Evolutionary conservation across 2,329 filamentous ascomycete species (phyloP).

Genomic region (Orbilia ellipsospora): DNA sequence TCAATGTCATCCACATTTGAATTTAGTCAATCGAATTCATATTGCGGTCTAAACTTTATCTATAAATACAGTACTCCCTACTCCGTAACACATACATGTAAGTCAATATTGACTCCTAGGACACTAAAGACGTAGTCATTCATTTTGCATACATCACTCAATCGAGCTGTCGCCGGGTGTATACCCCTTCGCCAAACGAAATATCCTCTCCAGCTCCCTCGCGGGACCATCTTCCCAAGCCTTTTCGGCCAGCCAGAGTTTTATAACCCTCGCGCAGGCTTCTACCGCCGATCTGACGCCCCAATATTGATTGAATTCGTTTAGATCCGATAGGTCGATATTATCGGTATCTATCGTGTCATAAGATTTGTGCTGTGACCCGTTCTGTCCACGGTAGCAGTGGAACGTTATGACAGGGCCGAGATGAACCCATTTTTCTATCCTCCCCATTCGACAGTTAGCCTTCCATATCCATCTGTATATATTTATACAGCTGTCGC

Average conservation of each 20-base stretch:
- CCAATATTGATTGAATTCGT: conserved; percentile 11
- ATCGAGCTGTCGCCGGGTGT: conserved; percentile 21
- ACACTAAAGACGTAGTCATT: too few relatives aligned
- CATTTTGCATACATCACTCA: neutral
- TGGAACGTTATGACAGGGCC: conserved; percentile 16
- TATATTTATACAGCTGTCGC: neutral
- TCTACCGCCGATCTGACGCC: conserved; percentile 23
- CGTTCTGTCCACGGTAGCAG: conserved; percentile 23
- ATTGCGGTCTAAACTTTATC: too few relatives aligned
- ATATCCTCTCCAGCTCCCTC: conserved; percentile 1
- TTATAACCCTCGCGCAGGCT: neutral
- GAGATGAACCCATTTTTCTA: neutral
- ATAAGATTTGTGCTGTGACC: neutral
- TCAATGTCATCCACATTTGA: too few relatives aligned
- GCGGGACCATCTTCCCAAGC: conserved; percentile 1
- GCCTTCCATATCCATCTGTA: neutral
- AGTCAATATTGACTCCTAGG: too few relatives aligned
- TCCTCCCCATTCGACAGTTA: neutral
- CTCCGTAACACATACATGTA: too few relatives aligned
- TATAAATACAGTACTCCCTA: too few relatives aligned
- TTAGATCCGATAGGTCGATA: conserved; percentile 6
- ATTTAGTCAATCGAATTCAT: too few relatives aligned
- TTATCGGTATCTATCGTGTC: conserved; percentile 1
- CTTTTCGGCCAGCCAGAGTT: conserved; percentile 8
- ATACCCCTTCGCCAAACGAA: conserved; percentile 10